A percentile compares a stretch with the other conserved stretches of the same genome.
Evolutionary conservation across 257 asterid genomes (phyloP).

Genomic region (Dorcoceras hygrometricum): DNA sequence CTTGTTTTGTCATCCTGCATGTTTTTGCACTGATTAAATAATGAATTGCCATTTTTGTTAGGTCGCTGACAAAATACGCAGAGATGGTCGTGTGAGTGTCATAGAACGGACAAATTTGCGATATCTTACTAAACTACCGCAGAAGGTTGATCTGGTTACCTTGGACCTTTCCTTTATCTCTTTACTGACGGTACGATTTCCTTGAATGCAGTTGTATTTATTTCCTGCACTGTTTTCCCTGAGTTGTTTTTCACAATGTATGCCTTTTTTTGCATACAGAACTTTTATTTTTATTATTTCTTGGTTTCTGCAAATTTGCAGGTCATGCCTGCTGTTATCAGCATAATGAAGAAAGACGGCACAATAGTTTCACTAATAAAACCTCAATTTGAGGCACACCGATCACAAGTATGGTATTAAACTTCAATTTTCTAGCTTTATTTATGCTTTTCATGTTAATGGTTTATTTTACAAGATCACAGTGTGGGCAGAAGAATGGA

Average conservation of each 20-base stretch:
- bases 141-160: constrained; percentile 86
- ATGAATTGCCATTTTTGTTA: constrained; percentile 28
- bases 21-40: no score
- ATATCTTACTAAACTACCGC: constrained; percentile 85
- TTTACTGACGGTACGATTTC: constrained; percentile 63
- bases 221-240: background rate
- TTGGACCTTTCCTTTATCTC: constrained; percentile 97
- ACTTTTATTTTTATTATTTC: background rate
- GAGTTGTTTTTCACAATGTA: background rate
- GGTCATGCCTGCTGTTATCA: constrained; percentile 95
- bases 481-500: no score
- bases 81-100: constrained; percentile 65
- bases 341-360: constrained; percentile 79
- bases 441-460: no score
- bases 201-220: constrained; percentile 8
- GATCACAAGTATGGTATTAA: no score
- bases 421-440: no score
- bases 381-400: no score
- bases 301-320: constrained; percentile 29
- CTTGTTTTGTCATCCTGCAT: no score
- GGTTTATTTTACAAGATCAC: no score
- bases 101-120: constrained; percentile 88
- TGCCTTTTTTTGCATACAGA: background rate
- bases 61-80: constrained; percentile 95
- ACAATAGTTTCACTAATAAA: constrained; percentile 61